These are phyloP conservation scores for Pseudozyma thailandica DNA, from an alignment of 1,284 basidiomycete genomes.

Conservation along the genomic window DNA sequence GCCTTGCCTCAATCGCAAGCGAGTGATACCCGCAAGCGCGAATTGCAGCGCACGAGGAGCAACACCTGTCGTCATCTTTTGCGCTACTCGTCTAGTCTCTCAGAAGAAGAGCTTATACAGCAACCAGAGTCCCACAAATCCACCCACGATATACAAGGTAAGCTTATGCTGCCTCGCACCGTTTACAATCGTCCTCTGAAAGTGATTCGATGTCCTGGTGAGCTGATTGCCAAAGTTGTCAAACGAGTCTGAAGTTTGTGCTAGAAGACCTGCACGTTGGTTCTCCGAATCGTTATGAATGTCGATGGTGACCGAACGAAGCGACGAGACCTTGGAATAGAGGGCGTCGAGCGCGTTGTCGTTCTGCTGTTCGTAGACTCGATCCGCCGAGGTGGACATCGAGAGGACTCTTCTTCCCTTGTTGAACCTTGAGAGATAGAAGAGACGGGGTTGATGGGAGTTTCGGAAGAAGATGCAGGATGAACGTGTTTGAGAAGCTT, in stretches of 20 bases:
- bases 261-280: constrained; percentile 39
- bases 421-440: background rate
- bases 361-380: constrained; percentile 64
- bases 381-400: constrained; percentile 56
- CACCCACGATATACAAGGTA: constrained; percentile 54
- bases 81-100: background rate
- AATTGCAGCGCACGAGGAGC: background rate
- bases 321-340: constrained; percentile 58
- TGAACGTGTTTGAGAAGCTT: constrained; percentile 1
- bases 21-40: background rate
- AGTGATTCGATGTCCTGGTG: constrained; percentile 49
- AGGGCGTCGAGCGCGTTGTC: constrained; percentile 60
- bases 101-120: constrained; percentile 54
- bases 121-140: constrained; percentile 51
- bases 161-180: constrained; percentile 52
- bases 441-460: background rate
- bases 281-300: constrained; percentile 63
- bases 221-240: constrained; percentile 43
- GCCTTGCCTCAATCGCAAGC: background rate
- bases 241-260: constrained; percentile 53
- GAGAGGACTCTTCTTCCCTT: constrained; percentile 12
- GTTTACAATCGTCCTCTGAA: constrained; percentile 40
- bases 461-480: background rate
- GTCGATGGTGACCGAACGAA: constrained; percentile 61
- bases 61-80: background rate